phyloP scores from a whole-genome alignment of 495 filamentous ascomycete genomes.

The Clavariopsis aquatica region DNA sequence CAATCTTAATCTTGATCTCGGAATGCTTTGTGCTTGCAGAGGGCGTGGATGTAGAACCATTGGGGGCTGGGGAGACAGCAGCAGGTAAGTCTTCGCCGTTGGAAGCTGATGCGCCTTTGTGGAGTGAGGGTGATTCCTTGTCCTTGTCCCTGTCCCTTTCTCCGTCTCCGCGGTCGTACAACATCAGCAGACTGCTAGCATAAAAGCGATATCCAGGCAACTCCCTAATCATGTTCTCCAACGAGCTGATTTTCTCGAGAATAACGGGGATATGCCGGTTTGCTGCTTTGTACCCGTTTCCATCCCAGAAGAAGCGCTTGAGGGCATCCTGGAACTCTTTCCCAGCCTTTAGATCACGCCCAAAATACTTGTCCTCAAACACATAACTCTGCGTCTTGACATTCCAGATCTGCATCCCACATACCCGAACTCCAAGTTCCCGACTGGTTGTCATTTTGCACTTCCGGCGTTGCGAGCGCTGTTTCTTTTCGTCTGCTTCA shows the following conservation, averaged over 20 bases:
- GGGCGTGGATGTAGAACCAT: background rate
- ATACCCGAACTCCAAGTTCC: slow-evolving; percentile 87
- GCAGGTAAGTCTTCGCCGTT: slow-evolving; percentile 6
- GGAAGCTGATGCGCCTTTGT: slow-evolving; percentile 4
- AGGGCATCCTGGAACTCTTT: slow-evolving; percentile 88
- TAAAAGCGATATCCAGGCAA: slow-evolving; percentile 91
- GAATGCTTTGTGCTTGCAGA: slow-evolving; percentile 37
- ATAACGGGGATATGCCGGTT: slow-evolving; percentile 83
- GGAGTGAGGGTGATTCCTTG: slow-evolving; percentile 24
- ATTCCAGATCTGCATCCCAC: slow-evolving; percentile 96
- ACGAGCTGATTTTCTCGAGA: slow-evolving; percentile 72
- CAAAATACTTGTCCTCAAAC: slow-evolving; percentile 97
- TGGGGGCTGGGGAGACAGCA: background rate
- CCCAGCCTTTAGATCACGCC: slow-evolving; percentile 83
- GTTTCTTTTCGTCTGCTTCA: slow-evolving; percentile 90
- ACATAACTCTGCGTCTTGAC: slow-evolving; percentile 75
- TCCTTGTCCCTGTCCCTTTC: slow-evolving; percentile 32
- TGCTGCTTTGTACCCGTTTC: slow-evolving; percentile 74
- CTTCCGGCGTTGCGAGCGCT: slow-evolving; percentile 87
- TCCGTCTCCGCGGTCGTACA: slow-evolving; percentile 78
- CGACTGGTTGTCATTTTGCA: slow-evolving; percentile 90
- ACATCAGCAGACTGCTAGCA: slow-evolving; percentile 87
- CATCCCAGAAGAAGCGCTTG: slow-evolving; percentile 87
- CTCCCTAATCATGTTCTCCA: slow-evolving; percentile 79
- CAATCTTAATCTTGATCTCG: slow-evolving; percentile 89